A percentile compares a stretch with the other conserved stretches of the same genome.
phyloP scores from a whole-genome alignment of 345 rosid genomes.

The Physaria fendleri region DNA sequence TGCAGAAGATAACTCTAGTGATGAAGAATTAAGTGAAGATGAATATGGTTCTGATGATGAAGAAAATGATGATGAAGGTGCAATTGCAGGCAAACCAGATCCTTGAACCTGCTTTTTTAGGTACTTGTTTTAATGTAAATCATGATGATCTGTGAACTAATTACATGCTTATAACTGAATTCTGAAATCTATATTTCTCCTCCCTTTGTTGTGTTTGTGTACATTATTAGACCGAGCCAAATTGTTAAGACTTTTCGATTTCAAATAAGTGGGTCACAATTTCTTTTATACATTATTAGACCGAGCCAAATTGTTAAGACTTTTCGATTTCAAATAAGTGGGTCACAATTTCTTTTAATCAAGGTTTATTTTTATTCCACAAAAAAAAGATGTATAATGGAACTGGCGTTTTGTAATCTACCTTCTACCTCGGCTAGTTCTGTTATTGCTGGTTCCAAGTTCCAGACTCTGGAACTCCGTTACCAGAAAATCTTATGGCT shows the following conservation, averaged over 20 bases:
- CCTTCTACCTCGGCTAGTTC: slow-evolving; percentile 13
- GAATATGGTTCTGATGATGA: slow-evolving; percentile 69
- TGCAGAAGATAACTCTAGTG: slow-evolving; percentile 75
- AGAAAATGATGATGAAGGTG: slow-evolving; percentile 30
- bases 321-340: slow-evolving; percentile 12
- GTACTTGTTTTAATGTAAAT: slow-evolving; percentile 17
- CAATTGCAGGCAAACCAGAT: slow-evolving; percentile 77
- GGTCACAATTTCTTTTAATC: too few species aligned
- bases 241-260: slow-evolving; percentile 12
- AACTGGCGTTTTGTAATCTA: too few species aligned
- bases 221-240: slow-evolving; percentile 30
- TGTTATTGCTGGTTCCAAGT: too few species aligned
- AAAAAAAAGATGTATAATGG: too few species aligned
- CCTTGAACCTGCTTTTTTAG: slow-evolving; percentile 32
- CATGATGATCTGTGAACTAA: too few species aligned
- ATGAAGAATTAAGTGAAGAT: slow-evolving; percentile 81
- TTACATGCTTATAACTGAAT: too few species aligned
- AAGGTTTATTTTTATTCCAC: too few species aligned
- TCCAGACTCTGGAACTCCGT: background rate
- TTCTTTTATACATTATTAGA: slow-evolving; percentile 30
- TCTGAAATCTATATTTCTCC: slow-evolving; percentile 20
- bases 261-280: slow-evolving; percentile 5
- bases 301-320: slow-evolving; percentile 20
- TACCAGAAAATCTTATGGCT: slow-evolving; percentile 8
- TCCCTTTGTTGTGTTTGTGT: slow-evolving; percentile 19